Evolutionary conservation across 1,284 basidiomycete genomes (phyloP), one percentile per base, ranked within the genome.

Genomic region (Pseudozyma flocculosa): DNA sequence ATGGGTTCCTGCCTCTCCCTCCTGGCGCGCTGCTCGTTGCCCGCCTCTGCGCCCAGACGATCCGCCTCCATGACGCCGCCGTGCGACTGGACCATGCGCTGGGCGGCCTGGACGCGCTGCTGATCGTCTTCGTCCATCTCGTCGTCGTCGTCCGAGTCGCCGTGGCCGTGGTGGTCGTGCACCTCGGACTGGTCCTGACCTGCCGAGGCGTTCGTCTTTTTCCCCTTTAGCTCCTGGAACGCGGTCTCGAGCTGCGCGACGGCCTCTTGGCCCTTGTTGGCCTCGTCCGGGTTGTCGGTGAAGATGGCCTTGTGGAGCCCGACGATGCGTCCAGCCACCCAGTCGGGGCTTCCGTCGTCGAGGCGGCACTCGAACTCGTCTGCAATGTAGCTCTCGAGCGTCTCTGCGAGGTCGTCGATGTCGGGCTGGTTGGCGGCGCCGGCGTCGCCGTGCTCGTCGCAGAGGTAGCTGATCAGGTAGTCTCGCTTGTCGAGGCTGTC

Each of bases 321-420:
- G 23, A 67, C 56, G 22, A 76, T 66, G 19, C 72, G 54, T 11
- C 55, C 58, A 2, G 72, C 75, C 19, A 73, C 68, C 54, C 53
- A 61, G 22, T 62, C 60, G 2, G 72, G 64, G 10, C 59, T 64
- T 7, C 64, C 70, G 45, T 76, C 75, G 24, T 76, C 75, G 26
- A 76, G 58, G 11, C 64, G 57, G 17, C 61, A 67, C 47, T 74
- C 75, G 54, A 52, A 76, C 50, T 76, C 75, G 43, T 76, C 70
- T 17, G 53, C 59, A 43, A 76, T 55, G 48, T 76, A 76, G 52
- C 53, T 48, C 24, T 71, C 70, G 19, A 76, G 54, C 15, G 68
- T 45, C 26, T 76, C 73, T 2, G 68, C 62, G 15, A 76, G 54
- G 43, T 76, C 73, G 50, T 76, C 75, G 21, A 67, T 47, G 32